A percentile compares a stretch with the other conserved stretches of the same genome.
These are phyloP conservation scores for Pseudozyma sp. DNA, from an alignment of 1,284 basidiomycete genomes.

Conservation along the genomic window DNA sequence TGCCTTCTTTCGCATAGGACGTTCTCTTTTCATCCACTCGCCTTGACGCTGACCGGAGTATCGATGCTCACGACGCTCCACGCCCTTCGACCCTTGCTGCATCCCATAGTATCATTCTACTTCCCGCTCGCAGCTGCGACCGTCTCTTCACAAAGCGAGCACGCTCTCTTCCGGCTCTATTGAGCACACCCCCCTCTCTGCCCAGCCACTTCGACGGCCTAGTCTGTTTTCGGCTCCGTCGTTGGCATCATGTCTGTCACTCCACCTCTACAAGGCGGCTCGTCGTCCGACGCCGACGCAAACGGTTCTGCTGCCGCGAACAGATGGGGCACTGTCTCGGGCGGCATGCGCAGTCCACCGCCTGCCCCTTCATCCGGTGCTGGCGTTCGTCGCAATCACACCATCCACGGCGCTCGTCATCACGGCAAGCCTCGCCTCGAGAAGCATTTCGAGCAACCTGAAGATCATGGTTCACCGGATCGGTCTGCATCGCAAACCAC, in stretches of 20 bases:
- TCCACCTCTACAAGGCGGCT: constrained; percentile 16
- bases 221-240: background rate
- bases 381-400: constrained; percentile 47
- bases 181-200: background rate
- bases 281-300: constrained; percentile 8
- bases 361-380: constrained; percentile 46
- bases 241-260: constrained; percentile 28
- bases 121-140: no score
- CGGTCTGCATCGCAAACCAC: background rate
- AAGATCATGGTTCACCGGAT: constrained; percentile 9
- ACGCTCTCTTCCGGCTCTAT: background rate
- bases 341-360: constrained; percentile 40
- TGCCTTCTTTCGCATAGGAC: no score
- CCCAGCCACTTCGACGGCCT: no score
- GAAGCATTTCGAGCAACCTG: constrained; percentile 53
- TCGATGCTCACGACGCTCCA: no score
- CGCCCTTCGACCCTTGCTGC: no score
- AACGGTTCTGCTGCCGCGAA: constrained; percentile 12
- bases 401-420: constrained; percentile 43
- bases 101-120: no score
- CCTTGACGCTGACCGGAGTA: no score
- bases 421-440: constrained; percentile 48
- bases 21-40: no score
- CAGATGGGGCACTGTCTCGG: constrained; percentile 45
- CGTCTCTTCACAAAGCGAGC: no score